These are phyloP conservation scores for Globisporangium barbulae DNA, from an alignment of 352 stramenopile genomes.

Conservation along the genomic window DNA sequence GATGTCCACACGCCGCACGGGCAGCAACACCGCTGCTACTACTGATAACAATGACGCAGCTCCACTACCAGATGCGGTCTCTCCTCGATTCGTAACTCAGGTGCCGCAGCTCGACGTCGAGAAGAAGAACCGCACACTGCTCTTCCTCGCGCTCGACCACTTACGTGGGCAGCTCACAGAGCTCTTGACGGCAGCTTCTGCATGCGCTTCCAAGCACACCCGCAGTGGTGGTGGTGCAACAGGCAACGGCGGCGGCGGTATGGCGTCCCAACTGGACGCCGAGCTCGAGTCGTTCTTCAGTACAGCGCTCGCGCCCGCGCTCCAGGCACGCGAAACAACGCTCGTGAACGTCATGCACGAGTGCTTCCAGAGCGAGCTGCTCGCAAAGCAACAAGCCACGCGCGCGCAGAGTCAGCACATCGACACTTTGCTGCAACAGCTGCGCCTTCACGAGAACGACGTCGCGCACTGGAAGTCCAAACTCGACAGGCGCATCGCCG, in stretches of 20 bases:
- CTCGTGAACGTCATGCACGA: conserved; percentile 61
- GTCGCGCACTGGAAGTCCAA: conserved; percentile 42
- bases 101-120: conserved; percentile 9
- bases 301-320: conserved; percentile 27
- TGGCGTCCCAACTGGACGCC: conserved; percentile 7
- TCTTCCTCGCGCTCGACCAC: conserved; percentile 10
- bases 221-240: neutral
- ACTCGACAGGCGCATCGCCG: conserved; percentile 56
- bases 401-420: conserved; percentile 19
- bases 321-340: conserved; percentile 53
- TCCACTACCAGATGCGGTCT: neutral
- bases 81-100: conserved; percentile 7
- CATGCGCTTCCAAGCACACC: neutral
- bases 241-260: no score
- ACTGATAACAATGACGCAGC: neutral
- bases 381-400: conserved; percentile 23
- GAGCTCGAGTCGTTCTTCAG: conserved; percentile 51
- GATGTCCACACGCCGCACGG: neutral
- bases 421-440: conserved; percentile 18
- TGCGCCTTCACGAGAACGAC: conserved; percentile 27
- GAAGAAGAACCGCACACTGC: conserved; percentile 2
- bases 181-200: neutral
- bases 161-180: neutral
- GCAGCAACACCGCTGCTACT: neutral
- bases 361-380: conserved; percentile 44